Percentiles rank a stretch among this genome's conserved stretches.
These are phyloP conservation scores for Piper longum DNA, from an alignment of 164 flowering plant genomes.

Conservation along the genomic window DNA sequence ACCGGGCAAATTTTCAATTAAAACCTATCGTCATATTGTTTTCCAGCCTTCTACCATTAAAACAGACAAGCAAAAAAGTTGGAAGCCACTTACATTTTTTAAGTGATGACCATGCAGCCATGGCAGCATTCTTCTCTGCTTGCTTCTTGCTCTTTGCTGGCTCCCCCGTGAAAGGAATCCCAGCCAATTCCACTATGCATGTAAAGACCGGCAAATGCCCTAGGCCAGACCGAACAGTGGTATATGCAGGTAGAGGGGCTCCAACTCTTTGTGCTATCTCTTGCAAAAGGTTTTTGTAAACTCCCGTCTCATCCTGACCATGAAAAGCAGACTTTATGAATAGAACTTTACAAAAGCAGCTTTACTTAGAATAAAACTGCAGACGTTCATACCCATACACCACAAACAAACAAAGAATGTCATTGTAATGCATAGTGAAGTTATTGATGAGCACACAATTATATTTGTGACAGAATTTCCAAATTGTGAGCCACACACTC, in stretches of 20 bases:
- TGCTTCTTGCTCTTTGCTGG: slow-evolving; percentile 96
- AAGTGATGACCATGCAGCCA: slow-evolving; percentile 93
- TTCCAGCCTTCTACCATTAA: not conserved
- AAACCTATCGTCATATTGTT: not conserved
- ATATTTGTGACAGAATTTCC: too few relatives aligned
- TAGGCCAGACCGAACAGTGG: slow-evolving; percentile 73
- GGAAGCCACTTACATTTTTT: slow-evolving; percentile 56
- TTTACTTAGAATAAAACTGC: not conserved
- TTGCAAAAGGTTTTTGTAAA: slow-evolving; percentile 90
- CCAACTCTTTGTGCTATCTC: slow-evolving; percentile 98
- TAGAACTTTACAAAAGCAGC: not conserved
- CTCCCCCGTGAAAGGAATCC: slow-evolving; percentile 78
- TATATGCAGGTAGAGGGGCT: slow-evolving; percentile 76
- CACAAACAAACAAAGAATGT: too few relatives aligned
- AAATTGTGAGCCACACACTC: too few relatives aligned
- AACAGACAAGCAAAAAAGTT: not conserved
- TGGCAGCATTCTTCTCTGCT: slow-evolving; percentile 97
- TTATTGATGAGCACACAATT: too few relatives aligned
- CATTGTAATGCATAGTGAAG: too few relatives aligned
- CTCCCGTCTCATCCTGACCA: slow-evolving; percentile 93
- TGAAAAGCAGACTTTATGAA: not conserved
- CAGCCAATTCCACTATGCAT: slow-evolving; percentile 80
- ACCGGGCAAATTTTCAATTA: not conserved
- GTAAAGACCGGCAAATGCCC: slow-evolving; percentile 91
- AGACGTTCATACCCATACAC: too few relatives aligned